Conservation (phyloP, 176 grass and related monocot species). For the Otatea glauca region DNA sequence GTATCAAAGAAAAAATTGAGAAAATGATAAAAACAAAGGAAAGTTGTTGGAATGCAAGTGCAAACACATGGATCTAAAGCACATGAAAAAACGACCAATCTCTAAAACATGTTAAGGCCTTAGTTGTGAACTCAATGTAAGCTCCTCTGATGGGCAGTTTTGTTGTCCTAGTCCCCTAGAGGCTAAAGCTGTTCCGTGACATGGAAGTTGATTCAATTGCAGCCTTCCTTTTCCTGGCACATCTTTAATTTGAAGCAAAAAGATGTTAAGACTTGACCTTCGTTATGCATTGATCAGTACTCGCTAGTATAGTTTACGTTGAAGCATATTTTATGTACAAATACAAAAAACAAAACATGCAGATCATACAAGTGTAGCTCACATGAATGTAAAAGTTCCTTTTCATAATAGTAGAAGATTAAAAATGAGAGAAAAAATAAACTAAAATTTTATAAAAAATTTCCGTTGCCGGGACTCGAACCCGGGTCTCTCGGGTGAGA, state of each 20-base stretch:
- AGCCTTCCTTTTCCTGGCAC: not conserved
- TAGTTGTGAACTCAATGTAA: not conserved
- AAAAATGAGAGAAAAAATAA: no score
- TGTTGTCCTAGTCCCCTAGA: not conserved
- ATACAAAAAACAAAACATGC: not conserved
- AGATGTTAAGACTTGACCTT: not conserved
- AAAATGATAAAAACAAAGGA: no score
- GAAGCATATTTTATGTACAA: not conserved
- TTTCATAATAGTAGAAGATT: not conserved
- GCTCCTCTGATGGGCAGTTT: not conserved
- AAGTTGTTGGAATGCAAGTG: no score
- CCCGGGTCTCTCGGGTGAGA: slow-evolving; percentile 86
- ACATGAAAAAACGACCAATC: no score
- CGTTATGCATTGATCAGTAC: not conserved
- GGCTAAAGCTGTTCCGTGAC: not conserved
- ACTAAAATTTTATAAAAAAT: not conserved
- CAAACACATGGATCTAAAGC: not conserved
- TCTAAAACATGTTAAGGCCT: no score
- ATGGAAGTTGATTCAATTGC: not conserved
- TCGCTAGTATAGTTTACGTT: not conserved
- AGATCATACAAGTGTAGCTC: not conserved
- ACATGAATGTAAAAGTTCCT: not conserved
- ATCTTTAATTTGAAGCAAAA: not conserved
- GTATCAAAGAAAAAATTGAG: no score
- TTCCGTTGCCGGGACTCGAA: slow-evolving; percentile 79